Percentiles rank a stretch among this genome's conserved stretches.
These are phyloP conservation scores for Betula pendula DNA, from an alignment of 306 rosid genomes.

Conservation along the genomic window DNA sequence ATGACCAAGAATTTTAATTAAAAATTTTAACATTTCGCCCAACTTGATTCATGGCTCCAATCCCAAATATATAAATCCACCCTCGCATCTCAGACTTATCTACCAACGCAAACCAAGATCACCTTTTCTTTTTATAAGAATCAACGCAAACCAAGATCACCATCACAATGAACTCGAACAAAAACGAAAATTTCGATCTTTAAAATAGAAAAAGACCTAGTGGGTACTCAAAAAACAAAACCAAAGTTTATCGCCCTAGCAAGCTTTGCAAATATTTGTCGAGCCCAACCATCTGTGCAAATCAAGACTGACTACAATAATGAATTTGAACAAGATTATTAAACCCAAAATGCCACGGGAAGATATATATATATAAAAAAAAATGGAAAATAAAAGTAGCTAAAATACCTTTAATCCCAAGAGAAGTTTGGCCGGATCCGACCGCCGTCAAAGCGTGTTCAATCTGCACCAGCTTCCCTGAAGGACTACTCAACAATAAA, in stretches of 20 bases:
- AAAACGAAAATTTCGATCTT: neutral
- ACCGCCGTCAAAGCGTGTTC: conserved; percentile 97
- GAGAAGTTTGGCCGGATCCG: conserved; percentile 95
- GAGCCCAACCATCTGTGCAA: no score
- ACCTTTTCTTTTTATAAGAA: no score
- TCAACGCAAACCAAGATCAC: neutral
- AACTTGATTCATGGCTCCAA: neutral
- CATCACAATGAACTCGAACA: neutral
- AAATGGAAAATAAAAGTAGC: neutral
- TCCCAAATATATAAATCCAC: neutral
- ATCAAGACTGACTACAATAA: no score
- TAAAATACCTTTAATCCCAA: conserved; percentile 84
- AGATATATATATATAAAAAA: neutral
- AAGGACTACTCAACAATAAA: conserved; percentile 49
- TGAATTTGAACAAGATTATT: neutral
- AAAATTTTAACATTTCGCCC: no score
- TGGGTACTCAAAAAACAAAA: neutral
- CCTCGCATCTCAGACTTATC: no score
- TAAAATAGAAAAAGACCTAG: neutral
- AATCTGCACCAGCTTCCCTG: conserved; percentile 97
- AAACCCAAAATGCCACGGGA: neutral
- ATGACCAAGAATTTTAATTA: no score
- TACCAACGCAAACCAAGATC: no score
- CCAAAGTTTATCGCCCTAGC: neutral
- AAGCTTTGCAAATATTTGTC: neutral